Base-by-base conservation (phyloP, 208 protist species). In the Leishmania tarentolae region DNA sequence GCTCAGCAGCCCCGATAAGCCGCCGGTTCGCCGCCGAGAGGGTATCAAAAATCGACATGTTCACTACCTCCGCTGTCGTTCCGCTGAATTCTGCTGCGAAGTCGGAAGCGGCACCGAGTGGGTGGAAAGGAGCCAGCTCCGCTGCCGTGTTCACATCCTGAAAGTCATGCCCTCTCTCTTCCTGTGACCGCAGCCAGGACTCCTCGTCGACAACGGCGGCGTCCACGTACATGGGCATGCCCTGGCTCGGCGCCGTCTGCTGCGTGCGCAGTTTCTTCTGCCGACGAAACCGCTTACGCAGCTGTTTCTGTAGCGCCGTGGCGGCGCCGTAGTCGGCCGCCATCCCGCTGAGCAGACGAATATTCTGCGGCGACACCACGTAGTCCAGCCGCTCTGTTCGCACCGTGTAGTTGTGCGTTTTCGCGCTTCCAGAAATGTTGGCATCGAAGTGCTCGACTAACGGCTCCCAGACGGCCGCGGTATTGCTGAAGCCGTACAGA, bases 401-500 rank as follows among this genome's bases (percentile, higher is more conserved):
- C 15, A 94, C 35, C 76, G 82, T 85, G 82, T 91, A 97, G 75
- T 89, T 76, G 78, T 92, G 87, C 46, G 87, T 86, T 59, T 86
- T 86, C 19, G 88, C 76, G 69, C 90, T 92, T 76, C 91, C 94
- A 0, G 81, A 82, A 69, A 93, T 73, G 68, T 52, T 80, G 11
- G 66, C 80, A 40, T 90, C 87, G 61, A 97, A 85, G 47, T 84
- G 69, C 85, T 97, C 94, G n/a, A 97, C 76, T 21, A 94, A 83
- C 53, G 94, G 94, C 83, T 97, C 94, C 94, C 94, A 97, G 35
- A 97, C 88, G 35, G 88, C 88, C 24, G 91, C 89, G 46, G 83
- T 78, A 73, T 94, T 90, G 86, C 89, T 97, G 76, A 95, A 89
- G 80, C 90, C 91, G 85, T 89, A 88, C 53, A 96, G 69, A 21